Base-by-base conservation (phyloP, 2,329 filamentous ascomycete species). In the Trichoderma arundinaceum region DNA sequence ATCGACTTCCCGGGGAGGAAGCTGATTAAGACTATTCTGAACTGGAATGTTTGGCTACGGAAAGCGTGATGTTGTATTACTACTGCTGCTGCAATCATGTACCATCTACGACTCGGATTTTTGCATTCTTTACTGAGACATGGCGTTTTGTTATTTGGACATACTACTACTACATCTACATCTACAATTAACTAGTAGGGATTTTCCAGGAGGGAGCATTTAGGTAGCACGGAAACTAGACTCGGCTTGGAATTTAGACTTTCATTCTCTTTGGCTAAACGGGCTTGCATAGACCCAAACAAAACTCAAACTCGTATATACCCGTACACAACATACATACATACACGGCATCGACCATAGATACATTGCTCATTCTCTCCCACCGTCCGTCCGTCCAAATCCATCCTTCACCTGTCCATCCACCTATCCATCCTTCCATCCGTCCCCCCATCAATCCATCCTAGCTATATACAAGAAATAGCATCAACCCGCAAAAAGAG, bases 1-100 rank as follows among this genome's bases (percentile, higher is more conserved):
- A 75, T 81, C 2, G 82, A 84, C 66, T 84, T 84, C 54, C 81
- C 81, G 0, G 82, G 82, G 2, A 73, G 72, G 68, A 74, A 73
- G 53, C 73, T 81, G 35, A 76, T 84, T 43, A 75, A 81, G 33
- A 76, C 74, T 22, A 75, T 84, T 9, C 66, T 84, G 60, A 71
- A 68, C 41, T 78, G 79, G 72, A 83, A 83, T 67, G 69, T 69
- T 22, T 71, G 72, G 60, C 58, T 77, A 41, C 33, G 43, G 19
- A n/a, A 35, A 13, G 3, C n/a, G n/a, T 54, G 32, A 63, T 46
- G 8, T 12, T 3, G 22, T 48, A 15, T 9, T 28, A 15, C 17
- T 58, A 17, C 12, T 35, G 44, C 19, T 43, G 10, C 19, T 33
- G 13, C 19, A 10, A 8, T 28, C 2, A 12, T 41, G 35, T 19